Base-by-base conservation (phyloP, 495 filamentous ascomycete species). In the Daldinia childiae region DNA sequence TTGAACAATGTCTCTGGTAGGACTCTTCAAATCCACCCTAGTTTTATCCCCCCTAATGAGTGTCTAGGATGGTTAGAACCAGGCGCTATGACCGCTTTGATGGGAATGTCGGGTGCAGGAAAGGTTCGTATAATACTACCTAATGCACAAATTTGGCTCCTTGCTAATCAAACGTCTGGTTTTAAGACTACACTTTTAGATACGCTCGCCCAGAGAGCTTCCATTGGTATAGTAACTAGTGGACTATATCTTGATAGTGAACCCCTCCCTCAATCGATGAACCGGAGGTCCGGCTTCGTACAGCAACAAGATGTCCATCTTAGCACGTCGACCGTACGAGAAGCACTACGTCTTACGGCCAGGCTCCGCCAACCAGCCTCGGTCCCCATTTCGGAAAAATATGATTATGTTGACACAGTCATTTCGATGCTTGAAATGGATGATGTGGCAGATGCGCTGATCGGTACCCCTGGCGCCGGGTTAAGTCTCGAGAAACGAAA, bases 281-380 rank as follows among this genome's bases (percentile, higher is more conserved):
- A 90, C 68, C 83, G 90, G 38, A 80, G 82, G 5, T 90, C 88
- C 55, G 90, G 91, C 32, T 93, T 89, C 79, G 90, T 88, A 67
- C 87, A 92, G 74, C 90, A 93, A 76, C 89, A 89, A 83, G 91
- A 93, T 79, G 64, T 93, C 19, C 91, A 93, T 72, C 81, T 92
- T 12, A 79, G 85, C 36, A 92, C 90, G 0, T 82, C 87, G 2
- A 95, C 92, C 3, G 91, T 93, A 29, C 84, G 91, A 21, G 91
- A 89, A 61, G 90, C 90, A 27, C 80, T 94, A 2, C 75, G 81
- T 5, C 92, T 94, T 71, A 88, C 85, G 56, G 91, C 91, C 36
- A 69, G 90, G 29, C 82, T 93, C 12, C 86, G 91, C 30, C 92
- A 93, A 73, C 90, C 91, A 3, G 85, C 82, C 5, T 82, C 81